Percentiles rank a stretch among this genome's conserved stretches.
Conservation (phyloP, 179 eudicot genomes). For the Heliamphora pulchella region DNA sequence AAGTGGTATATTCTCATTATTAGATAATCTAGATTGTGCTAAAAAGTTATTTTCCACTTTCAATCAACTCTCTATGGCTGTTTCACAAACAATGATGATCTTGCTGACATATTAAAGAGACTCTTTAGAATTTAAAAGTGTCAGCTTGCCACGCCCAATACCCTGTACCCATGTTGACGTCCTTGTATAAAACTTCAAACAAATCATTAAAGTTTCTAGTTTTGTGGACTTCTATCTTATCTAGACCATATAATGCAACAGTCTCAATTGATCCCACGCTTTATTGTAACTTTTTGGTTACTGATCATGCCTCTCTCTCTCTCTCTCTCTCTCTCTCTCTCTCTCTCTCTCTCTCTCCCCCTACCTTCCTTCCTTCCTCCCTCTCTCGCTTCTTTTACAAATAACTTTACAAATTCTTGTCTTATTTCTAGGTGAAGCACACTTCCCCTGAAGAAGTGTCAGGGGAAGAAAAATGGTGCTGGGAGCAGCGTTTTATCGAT, state of each 20-base stretch:
- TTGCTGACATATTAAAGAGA: background rate
- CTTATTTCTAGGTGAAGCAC: conserved; percentile 55
- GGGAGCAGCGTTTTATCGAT: conserved; percentile 65
- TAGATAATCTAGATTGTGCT: background rate
- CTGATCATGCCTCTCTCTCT: too few species aligned
- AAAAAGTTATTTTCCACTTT: background rate
- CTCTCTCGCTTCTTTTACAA: too few species aligned
- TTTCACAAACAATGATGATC: background rate
- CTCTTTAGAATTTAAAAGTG: background rate
- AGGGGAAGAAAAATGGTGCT: conserved; percentile 84
- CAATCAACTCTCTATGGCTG: background rate
- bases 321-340: too few species aligned
- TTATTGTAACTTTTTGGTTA: background rate
- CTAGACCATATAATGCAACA: background rate
- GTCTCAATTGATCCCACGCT: background rate
- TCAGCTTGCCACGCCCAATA: conserved; percentile 2
- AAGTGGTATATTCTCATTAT: too few species aligned
- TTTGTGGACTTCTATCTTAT: background rate
- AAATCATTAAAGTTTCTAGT: background rate
- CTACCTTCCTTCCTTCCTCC: too few species aligned
- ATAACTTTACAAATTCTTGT: background rate
- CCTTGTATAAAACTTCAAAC: background rate
- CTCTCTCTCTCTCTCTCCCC: too few species aligned
- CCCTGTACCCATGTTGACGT: background rate
- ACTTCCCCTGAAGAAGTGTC: conserved; percentile 28